Percentiles rank a stretch among this genome's conserved stretches.
Conservation (phyloP, 352 stramenopile species). For the Thalassiosira oceanica region DNA sequence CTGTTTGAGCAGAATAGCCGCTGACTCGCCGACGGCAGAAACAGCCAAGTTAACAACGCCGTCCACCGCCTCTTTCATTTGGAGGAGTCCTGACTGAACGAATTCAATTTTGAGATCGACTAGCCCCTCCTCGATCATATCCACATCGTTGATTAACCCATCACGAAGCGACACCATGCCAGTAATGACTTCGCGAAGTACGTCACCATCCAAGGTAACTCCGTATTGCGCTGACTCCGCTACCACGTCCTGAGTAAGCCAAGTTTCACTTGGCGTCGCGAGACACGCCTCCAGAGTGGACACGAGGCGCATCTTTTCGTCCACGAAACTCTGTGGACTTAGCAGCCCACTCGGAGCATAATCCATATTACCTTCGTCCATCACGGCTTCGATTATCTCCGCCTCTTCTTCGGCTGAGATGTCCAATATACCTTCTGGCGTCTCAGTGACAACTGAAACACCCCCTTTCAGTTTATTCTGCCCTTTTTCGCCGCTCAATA, state of each 20-base stretch:
- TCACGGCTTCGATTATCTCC: slow-evolving; percentile 36
- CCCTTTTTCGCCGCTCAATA: slow-evolving; percentile 12
- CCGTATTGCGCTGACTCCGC: slow-evolving; percentile 20
- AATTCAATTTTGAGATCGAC: slow-evolving; percentile 40
- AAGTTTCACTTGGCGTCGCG: slow-evolving; percentile 45
- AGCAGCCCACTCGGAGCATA: slow-evolving; percentile 42
- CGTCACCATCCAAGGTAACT: slow-evolving; percentile 21
- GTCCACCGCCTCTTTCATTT: slow-evolving; percentile 43
- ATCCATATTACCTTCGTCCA: slow-evolving; percentile 45
- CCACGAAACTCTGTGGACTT: slow-evolving; percentile 30
- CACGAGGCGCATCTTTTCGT: slow-evolving; percentile 42
- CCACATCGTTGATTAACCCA: slow-evolving; percentile 38
- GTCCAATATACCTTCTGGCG: slow-evolving; percentile 8
- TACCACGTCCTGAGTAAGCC: slow-evolving; percentile 44
- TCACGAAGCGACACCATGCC: slow-evolving; percentile 45
- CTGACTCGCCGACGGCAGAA: slow-evolving; percentile 22
- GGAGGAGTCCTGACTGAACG: slow-evolving; percentile 20
- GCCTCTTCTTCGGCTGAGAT: slow-evolving; percentile 24
- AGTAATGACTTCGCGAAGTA: slow-evolving; percentile 49
- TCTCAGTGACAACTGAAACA: neutral
- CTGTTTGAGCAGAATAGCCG: slow-evolving; percentile 29
- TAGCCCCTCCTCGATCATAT: slow-evolving; percentile 11
- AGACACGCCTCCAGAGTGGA: slow-evolving; percentile 44
- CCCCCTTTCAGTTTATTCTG: slow-evolving; percentile 23
- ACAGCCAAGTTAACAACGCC: slow-evolving; percentile 16